Evolutionary conservation across 2,329 filamentous ascomycete genomes (phyloP).

Genomic region (Ilyonectria mors-panacis): DNA sequence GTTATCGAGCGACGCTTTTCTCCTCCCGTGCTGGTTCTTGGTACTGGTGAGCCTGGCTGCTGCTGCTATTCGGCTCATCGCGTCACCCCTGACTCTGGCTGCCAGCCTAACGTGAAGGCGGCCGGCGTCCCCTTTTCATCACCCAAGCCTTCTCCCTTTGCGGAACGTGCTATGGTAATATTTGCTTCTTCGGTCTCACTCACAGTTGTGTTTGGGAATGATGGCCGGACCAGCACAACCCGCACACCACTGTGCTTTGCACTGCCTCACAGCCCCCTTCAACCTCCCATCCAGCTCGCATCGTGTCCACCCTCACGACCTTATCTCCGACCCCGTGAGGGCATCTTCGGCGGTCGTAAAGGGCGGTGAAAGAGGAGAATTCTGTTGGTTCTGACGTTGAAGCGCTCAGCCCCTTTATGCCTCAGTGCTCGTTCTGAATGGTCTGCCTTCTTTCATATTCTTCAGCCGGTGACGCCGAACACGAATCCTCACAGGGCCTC

Average conservation of each 20-base stretch:
- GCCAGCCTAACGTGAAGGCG: neutral
- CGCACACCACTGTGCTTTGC: neutral
- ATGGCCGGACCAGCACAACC: neutral
- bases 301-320: neutral
- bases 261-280: neutral
- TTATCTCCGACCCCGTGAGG: neutral
- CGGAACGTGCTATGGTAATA: neutral
- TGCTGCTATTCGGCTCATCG: too few relatives aligned
- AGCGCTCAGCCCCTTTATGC: neutral
- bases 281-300: neutral
- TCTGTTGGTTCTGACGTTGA: slow-evolving; percentile 1
- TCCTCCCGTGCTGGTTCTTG: too few relatives aligned
- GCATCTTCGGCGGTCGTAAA: neutral
- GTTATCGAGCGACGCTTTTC: too few relatives aligned
- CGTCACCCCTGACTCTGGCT: too few relatives aligned
- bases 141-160: neutral
- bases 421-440: slow-evolving; percentile 1
- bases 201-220: too few relatives aligned
- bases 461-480: neutral
- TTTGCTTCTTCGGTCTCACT: neutral
- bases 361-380: slow-evolving; percentile 7
- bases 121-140: neutral
- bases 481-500: neutral
- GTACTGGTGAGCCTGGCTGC: too few relatives aligned
- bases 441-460: neutral